A percentile compares a stretch with the other conserved stretches of the same genome.
phyloP scores from a whole-genome alignment of 768 basidiomycete species.

The Pisolithus orientalis region DNA sequence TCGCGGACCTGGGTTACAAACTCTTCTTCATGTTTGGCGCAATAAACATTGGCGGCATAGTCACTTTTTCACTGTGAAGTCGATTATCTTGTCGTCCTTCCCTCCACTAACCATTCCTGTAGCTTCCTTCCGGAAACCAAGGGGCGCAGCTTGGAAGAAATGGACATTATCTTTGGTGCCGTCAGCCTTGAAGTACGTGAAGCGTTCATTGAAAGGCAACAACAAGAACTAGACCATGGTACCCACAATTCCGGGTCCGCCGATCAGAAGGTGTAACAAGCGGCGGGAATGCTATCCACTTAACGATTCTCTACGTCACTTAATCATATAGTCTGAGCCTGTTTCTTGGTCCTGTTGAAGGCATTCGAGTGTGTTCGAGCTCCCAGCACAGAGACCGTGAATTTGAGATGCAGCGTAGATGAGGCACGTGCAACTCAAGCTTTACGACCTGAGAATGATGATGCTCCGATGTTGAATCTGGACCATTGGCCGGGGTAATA shows the following conservation, averaged over 20 bases:
- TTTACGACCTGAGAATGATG: too few species aligned
- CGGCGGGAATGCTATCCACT: too few species aligned
- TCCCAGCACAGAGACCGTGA: too few species aligned
- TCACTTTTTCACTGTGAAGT: slow-evolving; percentile 54
- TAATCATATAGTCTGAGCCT: too few species aligned
- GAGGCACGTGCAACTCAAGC: too few species aligned
- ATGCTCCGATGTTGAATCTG: too few species aligned
- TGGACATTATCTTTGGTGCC: slow-evolving; percentile 55
- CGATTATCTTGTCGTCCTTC: neutral
- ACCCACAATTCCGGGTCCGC: slow-evolving; percentile 1
- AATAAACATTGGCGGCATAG: slow-evolving; percentile 57
- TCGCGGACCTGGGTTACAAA: slow-evolving; percentile 57
- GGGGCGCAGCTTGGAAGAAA: slow-evolving; percentile 48
- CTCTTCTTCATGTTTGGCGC: slow-evolving; percentile 36
- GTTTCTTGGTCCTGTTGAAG: too few species aligned
- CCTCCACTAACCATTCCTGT: neutral
- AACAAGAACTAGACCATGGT: slow-evolving; percentile 23
- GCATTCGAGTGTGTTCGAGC: too few species aligned
- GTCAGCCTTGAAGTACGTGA: slow-evolving; percentile 49
- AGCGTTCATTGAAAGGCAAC: slow-evolving; percentile 43
- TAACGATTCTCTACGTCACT: too few species aligned
- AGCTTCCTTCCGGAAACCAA: slow-evolving; percentile 61
- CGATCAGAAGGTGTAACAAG: neutral
- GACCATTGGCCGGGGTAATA: too few species aligned
- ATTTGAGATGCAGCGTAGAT: too few species aligned